Percentiles rank a stretch among this genome's conserved stretches.
Conservation (phyloP, 73 alveolate species). For the Diophrys sp. region DNA sequence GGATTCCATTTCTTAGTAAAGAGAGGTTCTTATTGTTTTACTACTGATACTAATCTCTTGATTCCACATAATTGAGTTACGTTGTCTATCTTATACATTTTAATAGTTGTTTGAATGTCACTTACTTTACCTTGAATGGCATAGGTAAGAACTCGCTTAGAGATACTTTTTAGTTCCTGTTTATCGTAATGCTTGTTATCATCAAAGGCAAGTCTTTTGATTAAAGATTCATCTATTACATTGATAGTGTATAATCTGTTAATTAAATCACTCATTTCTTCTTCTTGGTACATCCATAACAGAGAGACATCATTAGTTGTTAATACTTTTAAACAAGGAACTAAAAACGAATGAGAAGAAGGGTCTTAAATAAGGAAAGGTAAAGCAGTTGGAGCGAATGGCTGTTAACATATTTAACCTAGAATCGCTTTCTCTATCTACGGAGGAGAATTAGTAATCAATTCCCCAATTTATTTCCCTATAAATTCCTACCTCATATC, state of each 20-base stretch:
- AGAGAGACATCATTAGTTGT: constrained; percentile 15
- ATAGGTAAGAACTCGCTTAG: constrained; percentile 6
- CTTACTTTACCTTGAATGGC: constrained; percentile 15
- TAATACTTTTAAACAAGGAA: constrained; percentile 9
- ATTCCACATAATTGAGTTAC: constrained; percentile 16
- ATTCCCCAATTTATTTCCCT: constrained; percentile 20
- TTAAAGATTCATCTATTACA: neutral
- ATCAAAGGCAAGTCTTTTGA: neutral
- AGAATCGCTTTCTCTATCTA: neutral
- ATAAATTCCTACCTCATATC: constrained; percentile 16
- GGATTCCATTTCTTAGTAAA: constrained; percentile 37
- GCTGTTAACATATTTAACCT: neutral
- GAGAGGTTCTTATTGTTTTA: constrained; percentile 19
- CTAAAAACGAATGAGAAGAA: neutral
- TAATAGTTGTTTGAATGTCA: constrained; percentile 2
- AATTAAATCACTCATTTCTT: constrained; percentile 5
- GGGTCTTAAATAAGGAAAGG: constrained; percentile 16
- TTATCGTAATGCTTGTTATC: constrained; percentile 6
- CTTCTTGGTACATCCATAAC: constrained; percentile 12
- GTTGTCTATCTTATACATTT: neutral
- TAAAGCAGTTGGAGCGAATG: constrained; percentile 20
- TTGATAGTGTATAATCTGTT: neutral
- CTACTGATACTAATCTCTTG: neutral
- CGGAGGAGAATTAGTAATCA: neutral
- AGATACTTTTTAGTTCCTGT: neutral